A percentile compares a stretch with the other conserved stretches of the same genome.
These are phyloP conservation scores for Protoeuglena noctilucae DNA, from an alignment of 139 green algal genomes.

Conservation along the genomic window DNA sequence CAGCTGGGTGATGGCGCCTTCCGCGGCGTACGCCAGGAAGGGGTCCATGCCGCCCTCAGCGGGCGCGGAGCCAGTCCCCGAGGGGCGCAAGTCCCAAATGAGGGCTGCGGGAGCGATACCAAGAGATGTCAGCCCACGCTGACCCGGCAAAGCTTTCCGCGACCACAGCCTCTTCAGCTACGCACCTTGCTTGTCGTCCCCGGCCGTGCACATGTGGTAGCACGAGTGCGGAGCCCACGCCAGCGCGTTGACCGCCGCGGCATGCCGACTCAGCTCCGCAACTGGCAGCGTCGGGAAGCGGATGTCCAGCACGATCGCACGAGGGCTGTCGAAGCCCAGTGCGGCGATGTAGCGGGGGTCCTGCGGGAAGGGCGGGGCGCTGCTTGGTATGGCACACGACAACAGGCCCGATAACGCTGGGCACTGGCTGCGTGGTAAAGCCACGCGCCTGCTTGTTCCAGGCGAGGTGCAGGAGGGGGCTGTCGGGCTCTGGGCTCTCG, in stretches of 20 bases:
- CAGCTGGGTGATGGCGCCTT: constrained; percentile 77
- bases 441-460: constrained; percentile 97
- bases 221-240: constrained; percentile 86
- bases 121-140: constrained; percentile 11
- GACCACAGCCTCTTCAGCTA: constrained; percentile 3
- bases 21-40: constrained; percentile 81
- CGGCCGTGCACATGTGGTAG: constrained; percentile 82
- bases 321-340: no score
- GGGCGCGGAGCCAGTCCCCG: constrained; percentile 9
- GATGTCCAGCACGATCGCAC: constrained; percentile 72
- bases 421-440: no score
- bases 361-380: no score
- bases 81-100: constrained; percentile 79
- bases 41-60: constrained; percentile 55
- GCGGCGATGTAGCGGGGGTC: no score
- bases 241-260: constrained; percentile 66
- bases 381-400: no score
- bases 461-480: constrained; percentile 72
- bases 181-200: constrained; percentile 44
- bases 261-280: constrained; percentile 69
- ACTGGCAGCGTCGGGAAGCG: constrained; percentile 78
- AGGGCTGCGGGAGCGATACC: constrained; percentile 56
- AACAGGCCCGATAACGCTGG: no score
- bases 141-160: constrained; percentile 1
- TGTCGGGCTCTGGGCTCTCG: constrained; percentile 27